These are phyloP conservation scores for Saraca asoca DNA, from an alignment of 331 rosid species.

Conservation along the genomic window DNA sequence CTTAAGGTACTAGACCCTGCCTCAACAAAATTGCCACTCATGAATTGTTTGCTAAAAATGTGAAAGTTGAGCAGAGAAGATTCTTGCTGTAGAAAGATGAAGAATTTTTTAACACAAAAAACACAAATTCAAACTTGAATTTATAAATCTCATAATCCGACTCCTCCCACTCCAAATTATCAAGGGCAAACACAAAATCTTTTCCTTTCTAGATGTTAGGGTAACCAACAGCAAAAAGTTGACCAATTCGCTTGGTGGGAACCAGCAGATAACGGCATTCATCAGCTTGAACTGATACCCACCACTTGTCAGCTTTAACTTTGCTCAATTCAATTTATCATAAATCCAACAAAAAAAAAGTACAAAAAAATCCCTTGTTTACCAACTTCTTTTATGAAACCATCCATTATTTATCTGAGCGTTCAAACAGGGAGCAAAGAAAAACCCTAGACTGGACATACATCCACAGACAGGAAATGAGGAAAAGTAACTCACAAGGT, in stretches of 20 bases:
- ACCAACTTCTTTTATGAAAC: too few species aligned
- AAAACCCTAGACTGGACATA: constrained; percentile 32
- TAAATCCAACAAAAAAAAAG: background rate
- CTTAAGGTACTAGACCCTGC: background rate
- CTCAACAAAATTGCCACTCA: background rate
- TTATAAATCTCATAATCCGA: background rate
- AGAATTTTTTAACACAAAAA: background rate
- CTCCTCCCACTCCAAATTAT: background rate
- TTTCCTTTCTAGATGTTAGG: background rate
- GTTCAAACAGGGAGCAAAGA: constrained; percentile 16
- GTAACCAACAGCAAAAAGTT: background rate
- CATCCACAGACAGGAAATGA: background rate
- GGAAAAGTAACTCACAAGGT: constrained; percentile 66
- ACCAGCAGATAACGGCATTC: background rate
- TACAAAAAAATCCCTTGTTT: background rate
- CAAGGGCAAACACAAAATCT: background rate
- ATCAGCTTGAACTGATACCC: background rate
- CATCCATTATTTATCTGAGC: too few species aligned
- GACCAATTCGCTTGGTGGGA: background rate
- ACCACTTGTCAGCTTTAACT: background rate
- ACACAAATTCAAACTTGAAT: background rate
- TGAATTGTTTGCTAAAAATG: background rate
- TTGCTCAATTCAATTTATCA: constrained; percentile 10
- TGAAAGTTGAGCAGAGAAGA: background rate
- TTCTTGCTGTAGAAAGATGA: background rate